Evolutionary conservation across 169 alveolate species (phyloP), one percentile per base, ranked within the genome.

Genomic region (Amoebophrya sp.): DNA sequence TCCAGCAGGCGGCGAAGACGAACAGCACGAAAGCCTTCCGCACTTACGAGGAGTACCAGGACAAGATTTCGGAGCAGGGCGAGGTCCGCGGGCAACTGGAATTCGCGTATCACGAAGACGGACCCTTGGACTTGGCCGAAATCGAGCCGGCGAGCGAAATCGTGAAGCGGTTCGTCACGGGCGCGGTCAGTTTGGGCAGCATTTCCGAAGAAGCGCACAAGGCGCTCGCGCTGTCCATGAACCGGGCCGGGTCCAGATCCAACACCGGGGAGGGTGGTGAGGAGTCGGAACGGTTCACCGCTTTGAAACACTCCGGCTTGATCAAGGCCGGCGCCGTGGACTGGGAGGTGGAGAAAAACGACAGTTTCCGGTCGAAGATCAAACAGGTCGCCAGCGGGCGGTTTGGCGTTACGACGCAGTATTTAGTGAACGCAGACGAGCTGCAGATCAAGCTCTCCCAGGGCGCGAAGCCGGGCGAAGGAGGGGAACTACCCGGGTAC

Each of bases 381-480:
- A 95, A 95, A 93, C 95, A 95, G 94, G 94, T 92, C 39, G 97
- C 97, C 0, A 89, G 94, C 10, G 97, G 96, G 23, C 93, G 97
- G n/a, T 95, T 95, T 90, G 96, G 97, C 25, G 96, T 95, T 23
- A 95, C 96, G 35, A 94, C 96, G 83, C 94, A 94, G 89, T 95
- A 95, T 40, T 40, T 95, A 90, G 96, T 94, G 39, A 94, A 95
- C 90, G 96, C 96, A 7, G 96, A 95, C 53, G 96, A 95, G 55
- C 88, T 95, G 18, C 95, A 95, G 94, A 95, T 95, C 89, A 95
- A 95, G 92, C 94, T 95, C 54, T 96, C 96, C 7, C 96, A 95
- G 93, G 97, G 97, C 88, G 95, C 97, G 14, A 95, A 95, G 92
- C 97, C 97, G 29, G 97, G 97, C 40, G 97, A 95, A 66, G 97